These are phyloP conservation scores for Akanthomyces lecanii DNA, from an alignment of 2,329 filamentous ascomycete species.

Conservation along the genomic window DNA sequence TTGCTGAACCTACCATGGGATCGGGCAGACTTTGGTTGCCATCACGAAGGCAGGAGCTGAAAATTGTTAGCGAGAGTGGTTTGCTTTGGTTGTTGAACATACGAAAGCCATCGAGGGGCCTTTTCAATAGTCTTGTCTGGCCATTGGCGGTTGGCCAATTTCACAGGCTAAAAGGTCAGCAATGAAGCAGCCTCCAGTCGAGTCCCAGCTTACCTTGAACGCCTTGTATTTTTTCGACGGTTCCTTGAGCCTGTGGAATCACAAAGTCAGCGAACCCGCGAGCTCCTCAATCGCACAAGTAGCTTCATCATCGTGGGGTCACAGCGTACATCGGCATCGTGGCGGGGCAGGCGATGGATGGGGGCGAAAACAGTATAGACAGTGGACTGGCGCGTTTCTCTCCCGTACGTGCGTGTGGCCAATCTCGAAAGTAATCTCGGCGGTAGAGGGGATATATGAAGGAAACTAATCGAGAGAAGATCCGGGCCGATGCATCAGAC, in stretches of 20 bases:
- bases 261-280: neutral
- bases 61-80: neutral
- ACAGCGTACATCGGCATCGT: constrained; percentile 10
- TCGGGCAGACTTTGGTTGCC: constrained; percentile 92
- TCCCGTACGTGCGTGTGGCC: neutral
- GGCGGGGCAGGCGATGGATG: constrained; percentile 4
- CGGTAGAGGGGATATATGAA: neutral
- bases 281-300: neutral
- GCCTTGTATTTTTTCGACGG: constrained; percentile 72
- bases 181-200: too few species aligned
- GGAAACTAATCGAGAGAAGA: neutral
- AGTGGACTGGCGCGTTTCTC: neutral
- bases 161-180: constrained; percentile 32
- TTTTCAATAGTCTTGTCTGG: constrained; percentile 77
- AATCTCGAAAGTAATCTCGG: neutral
- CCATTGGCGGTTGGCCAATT: constrained; percentile 74
- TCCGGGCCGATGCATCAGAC: neutral
- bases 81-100: neutral
- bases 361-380: neutral
- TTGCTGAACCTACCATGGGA: constrained; percentile 67
- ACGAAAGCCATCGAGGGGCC: constrained; percentile 85
- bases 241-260: constrained; percentile 56
- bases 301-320: neutral
- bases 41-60: constrained; percentile 63
- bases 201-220: constrained; percentile 37